These are phyloP conservation scores for Dysphania ambrosioides DNA, from an alignment of 148 eudicot species.

Conservation along the genomic window DNA sequence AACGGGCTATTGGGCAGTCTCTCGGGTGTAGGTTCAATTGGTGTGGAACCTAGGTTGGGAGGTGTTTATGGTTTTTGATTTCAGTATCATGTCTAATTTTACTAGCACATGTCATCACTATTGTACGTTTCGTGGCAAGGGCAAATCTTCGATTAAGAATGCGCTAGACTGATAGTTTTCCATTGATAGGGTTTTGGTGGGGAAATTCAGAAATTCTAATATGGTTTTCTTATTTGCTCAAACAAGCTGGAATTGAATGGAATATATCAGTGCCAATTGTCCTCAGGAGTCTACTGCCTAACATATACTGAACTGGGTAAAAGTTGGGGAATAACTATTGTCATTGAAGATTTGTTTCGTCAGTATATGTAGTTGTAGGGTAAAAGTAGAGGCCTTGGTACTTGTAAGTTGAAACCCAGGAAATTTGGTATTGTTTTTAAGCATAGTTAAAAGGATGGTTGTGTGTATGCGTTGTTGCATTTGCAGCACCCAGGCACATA, in stretches of 20 bases:
- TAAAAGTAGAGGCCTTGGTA: background rate
- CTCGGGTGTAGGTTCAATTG: background rate
- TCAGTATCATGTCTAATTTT: background rate
- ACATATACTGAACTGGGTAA: background rate
- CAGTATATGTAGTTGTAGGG: background rate
- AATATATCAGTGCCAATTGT: background rate
- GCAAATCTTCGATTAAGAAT: background rate
- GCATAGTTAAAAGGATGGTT: background rate
- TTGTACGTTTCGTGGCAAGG: background rate
- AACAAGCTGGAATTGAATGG: background rate
- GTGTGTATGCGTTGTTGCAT: background rate
- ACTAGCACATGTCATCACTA: background rate
- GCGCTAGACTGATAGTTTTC: background rate
- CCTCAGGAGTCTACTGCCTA: background rate
- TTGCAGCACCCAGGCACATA: background rate
- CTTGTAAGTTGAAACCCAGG: too few relatives aligned
- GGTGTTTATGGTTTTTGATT: background rate
- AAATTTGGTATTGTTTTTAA: background rate
- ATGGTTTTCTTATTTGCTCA: background rate
- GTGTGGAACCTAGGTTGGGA: background rate
- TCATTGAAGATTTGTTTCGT: background rate
- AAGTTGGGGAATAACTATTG: background rate
- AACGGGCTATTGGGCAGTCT: background rate
- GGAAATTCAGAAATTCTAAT: too few relatives aligned
- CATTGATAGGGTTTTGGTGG: background rate